A percentile compares a stretch with the other conserved stretches of the same genome.
Evolutionary conservation across 2,329 filamentous ascomycete species (phyloP).

Genomic region (Colletotrichum melonis): DNA sequence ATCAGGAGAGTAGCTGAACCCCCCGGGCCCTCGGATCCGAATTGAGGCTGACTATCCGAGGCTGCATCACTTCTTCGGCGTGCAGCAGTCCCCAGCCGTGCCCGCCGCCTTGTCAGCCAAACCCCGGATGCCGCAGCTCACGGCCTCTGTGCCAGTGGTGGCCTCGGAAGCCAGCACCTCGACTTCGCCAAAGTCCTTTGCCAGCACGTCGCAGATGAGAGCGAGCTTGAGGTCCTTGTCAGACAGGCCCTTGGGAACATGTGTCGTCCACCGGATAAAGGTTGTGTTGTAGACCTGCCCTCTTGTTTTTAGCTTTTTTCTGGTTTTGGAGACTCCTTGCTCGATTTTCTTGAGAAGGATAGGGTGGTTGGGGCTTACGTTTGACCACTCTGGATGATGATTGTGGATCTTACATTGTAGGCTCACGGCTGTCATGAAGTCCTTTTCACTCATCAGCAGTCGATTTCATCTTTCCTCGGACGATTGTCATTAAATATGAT

Average conservation of each 20-base stretch:
- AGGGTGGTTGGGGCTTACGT: slow-evolving; percentile 57
- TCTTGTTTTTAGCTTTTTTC: neutral
- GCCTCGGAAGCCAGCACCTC: slow-evolving; percentile 37
- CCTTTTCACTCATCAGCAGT: slow-evolving; percentile 54
- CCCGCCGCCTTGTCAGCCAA: slow-evolving; percentile 59
- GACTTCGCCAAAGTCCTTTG: slow-evolving; percentile 66
- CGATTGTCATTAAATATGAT: no score
- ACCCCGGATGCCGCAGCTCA: slow-evolving; percentile 51
- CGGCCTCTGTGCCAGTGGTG: slow-evolving; percentile 32
- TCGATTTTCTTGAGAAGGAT: no score
- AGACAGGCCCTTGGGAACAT: slow-evolving; percentile 74
- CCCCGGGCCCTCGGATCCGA: neutral
- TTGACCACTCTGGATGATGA: slow-evolving; percentile 83
- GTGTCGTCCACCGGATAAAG: slow-evolving; percentile 80
- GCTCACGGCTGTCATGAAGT: slow-evolving; percentile 80
- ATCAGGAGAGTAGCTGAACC: neutral
- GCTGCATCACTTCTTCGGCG: slow-evolving; percentile 52
- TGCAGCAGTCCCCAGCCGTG: slow-evolving; percentile 65
- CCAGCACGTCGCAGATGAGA: slow-evolving; percentile 69
- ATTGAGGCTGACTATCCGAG: neutral
- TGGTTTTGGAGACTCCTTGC: neutral
- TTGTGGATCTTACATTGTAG: slow-evolving; percentile 74
- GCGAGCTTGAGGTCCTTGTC: slow-evolving; percentile 73
- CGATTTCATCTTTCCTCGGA: neutral
- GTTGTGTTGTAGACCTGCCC: slow-evolving; percentile 75